Conservation (phyloP, 1,284 basidiomycete genomes). For the Gomphus sp. region DNA sequence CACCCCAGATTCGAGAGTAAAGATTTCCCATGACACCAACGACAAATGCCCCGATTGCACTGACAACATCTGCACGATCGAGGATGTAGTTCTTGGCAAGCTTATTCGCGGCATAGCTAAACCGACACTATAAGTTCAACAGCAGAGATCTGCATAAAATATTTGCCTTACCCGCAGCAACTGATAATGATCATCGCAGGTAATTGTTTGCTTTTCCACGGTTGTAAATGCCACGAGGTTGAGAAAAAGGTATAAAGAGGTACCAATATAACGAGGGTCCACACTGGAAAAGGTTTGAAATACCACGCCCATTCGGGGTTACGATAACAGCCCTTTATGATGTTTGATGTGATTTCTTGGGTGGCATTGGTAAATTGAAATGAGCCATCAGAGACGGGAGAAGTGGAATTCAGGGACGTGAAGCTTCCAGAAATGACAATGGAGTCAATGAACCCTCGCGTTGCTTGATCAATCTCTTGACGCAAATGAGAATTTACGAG, state of each 20-base stretch:
- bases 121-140: background rate
- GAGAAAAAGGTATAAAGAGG: constrained; percentile 72
- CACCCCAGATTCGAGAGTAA: constrained; percentile 69
- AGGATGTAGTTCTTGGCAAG: constrained; percentile 36
- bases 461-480: constrained; percentile 13
- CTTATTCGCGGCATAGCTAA: constrained; percentile 55
- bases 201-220: constrained; percentile 57
- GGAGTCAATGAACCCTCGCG: background rate
- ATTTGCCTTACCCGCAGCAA: constrained; percentile 38
- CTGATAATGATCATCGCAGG: constrained; percentile 74
- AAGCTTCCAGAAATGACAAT: background rate
- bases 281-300: constrained; percentile 66
- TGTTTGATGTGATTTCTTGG: constrained; percentile 42
- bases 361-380: constrained; percentile 51
- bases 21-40: constrained; percentile 75
- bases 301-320: constrained; percentile 69
- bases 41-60: constrained; percentile 72
- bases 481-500: constrained; percentile 65
- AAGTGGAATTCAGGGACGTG: constrained; percentile 17
- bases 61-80: constrained; percentile 45
- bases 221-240: constrained; percentile 73
- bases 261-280: constrained; percentile 69
- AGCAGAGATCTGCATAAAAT: background rate
- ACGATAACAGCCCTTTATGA: constrained; percentile 58
- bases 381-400: constrained; percentile 41